A percentile compares a stretch with the other conserved stretches of the same genome.
Evolutionary conservation across 495 filamentous ascomycete species (phyloP).

Genomic region (Daldinia caldariorum): DNA sequence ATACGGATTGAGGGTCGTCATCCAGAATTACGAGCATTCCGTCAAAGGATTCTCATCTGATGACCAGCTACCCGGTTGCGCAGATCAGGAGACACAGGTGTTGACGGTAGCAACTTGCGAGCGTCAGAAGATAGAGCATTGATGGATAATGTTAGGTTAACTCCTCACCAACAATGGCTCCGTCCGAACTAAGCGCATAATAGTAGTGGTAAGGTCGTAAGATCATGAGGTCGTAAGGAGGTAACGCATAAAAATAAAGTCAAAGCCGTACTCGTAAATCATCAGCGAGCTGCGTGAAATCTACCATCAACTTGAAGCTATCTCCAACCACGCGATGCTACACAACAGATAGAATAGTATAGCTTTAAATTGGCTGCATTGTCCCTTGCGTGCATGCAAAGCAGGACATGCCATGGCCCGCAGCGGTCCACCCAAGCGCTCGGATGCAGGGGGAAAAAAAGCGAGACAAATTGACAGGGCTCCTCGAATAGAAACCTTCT

Average conservation of each 20-base stretch:
- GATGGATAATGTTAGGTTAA: constrained; percentile 24
- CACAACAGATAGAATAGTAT: constrained; percentile 11
- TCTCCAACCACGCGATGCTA: constrained; percentile 28
- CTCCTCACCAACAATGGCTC: constrained; percentile 24
- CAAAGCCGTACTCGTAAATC: constrained; percentile 8
- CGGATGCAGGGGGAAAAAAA: constrained; percentile 33
- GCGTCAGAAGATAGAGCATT: constrained; percentile 39
- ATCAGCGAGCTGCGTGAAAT: constrained; percentile 2
- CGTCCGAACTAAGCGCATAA: constrained; percentile 17
- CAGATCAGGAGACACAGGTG: constrained; percentile 48
- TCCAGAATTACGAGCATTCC: constrained; percentile 22
- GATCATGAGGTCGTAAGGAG: neutral
- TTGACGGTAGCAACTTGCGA: constrained; percentile 37
- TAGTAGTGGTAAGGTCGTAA: neutral
- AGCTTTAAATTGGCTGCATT: constrained; percentile 42
- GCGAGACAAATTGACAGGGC: constrained; percentile 26
- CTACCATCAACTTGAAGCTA: constrained; percentile 10
- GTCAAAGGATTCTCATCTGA: constrained; percentile 30
- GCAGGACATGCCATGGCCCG: constrained; percentile 23
- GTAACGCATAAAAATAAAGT: neutral
- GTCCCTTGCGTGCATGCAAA: constrained; percentile 33
- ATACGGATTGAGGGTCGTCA: constrained; percentile 16
- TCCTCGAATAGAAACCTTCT: constrained; percentile 37
- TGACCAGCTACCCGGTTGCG: constrained; percentile 39
- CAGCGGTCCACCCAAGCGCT: constrained; percentile 39